A percentile compares a stretch with the other conserved stretches of the same genome.
These are phyloP conservation scores for Fusarium setosum DNA, from an alignment of 2,329 filamentous ascomycete species.

Conservation along the genomic window DNA sequence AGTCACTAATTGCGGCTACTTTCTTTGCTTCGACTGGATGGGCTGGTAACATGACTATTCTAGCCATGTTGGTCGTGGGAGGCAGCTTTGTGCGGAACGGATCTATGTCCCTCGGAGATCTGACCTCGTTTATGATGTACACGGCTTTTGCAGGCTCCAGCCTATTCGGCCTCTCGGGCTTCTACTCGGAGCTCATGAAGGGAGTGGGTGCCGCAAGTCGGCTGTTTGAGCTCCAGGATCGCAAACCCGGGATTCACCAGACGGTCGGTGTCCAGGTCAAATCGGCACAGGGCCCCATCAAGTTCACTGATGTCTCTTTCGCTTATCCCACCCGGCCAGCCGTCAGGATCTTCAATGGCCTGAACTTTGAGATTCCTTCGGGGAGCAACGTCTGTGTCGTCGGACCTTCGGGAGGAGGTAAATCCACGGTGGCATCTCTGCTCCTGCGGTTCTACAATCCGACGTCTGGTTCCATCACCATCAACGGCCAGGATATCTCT, in stretches of 20 bases:
- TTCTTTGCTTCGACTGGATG: slow-evolving; percentile 92
- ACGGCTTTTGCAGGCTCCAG: slow-evolving; percentile 88
- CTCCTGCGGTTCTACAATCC: slow-evolving; percentile 92
- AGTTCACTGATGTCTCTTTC: slow-evolving; percentile 87
- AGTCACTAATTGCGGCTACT: slow-evolving; percentile 88
- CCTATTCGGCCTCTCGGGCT: slow-evolving; percentile 92
- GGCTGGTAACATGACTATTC: slow-evolving; percentile 95
- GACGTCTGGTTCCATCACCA: slow-evolving; percentile 79
- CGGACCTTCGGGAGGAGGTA: slow-evolving; percentile 94
- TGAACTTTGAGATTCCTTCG: slow-evolving; percentile 91
- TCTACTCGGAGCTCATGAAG: slow-evolving; percentile 99
- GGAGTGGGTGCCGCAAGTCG: slow-evolving; percentile 96
- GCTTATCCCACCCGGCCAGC: slow-evolving; percentile 94
- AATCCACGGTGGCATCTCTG: slow-evolving; percentile 94
- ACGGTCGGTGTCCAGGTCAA: slow-evolving; percentile 83
- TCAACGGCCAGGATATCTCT: slow-evolving; percentile 86
- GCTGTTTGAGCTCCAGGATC: slow-evolving; percentile 94
- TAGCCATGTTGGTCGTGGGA: slow-evolving; percentile 90
- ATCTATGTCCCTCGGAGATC: slow-evolving; percentile 87
- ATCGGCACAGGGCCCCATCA: slow-evolving; percentile 89
- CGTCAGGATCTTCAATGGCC: slow-evolving; percentile 88
- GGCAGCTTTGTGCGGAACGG: slow-evolving; percentile 90
- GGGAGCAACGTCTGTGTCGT: slow-evolving; percentile 97
- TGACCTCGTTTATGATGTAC: slow-evolving; percentile 99
- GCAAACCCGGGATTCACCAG: slow-evolving; percentile 85